Evolutionary conservation across 2,329 filamentous ascomycete species (phyloP).

Genomic region (Gaeumannomyces sp.): DNA sequence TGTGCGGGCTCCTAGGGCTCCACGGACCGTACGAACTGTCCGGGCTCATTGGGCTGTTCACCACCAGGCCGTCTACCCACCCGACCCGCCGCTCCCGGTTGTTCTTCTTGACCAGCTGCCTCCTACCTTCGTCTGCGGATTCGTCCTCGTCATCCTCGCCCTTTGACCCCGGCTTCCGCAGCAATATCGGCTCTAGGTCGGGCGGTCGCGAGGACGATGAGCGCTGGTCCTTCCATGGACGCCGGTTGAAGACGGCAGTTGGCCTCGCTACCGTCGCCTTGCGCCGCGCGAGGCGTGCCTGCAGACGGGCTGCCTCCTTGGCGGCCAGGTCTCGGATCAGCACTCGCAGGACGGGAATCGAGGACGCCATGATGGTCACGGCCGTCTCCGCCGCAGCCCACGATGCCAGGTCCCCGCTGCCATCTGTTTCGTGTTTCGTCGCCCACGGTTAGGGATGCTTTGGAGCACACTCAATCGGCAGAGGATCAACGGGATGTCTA

Average conservation of each 20-base stretch:
- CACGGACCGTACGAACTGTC: background rate
- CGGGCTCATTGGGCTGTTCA: background rate
- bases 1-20: background rate
- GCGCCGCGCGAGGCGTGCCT: conserved; percentile 1
- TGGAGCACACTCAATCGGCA: background rate
- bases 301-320: background rate
- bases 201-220: background rate
- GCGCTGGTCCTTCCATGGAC: background rate
- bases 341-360: conserved; percentile 24
- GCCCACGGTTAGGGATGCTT: background rate
- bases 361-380: conserved; percentile 28
- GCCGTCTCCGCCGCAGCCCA: conserved; percentile 26
- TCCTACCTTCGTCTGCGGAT: background rate
- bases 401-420: conserved; percentile 17
- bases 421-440: conserved; percentile 13
- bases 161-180: background rate
- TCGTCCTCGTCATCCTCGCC: background rate
- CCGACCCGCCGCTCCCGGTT: background rate
- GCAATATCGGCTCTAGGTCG: conserved; percentile 1
- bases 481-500: background rate
- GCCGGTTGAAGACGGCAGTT: background rate
- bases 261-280: background rate
- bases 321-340: conserved; percentile 14
- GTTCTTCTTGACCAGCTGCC: background rate
- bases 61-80: background rate